Conservation (phyloP, 2,329 filamentous ascomycete species). For the Cladosporium sphaerospermum region DNA sequence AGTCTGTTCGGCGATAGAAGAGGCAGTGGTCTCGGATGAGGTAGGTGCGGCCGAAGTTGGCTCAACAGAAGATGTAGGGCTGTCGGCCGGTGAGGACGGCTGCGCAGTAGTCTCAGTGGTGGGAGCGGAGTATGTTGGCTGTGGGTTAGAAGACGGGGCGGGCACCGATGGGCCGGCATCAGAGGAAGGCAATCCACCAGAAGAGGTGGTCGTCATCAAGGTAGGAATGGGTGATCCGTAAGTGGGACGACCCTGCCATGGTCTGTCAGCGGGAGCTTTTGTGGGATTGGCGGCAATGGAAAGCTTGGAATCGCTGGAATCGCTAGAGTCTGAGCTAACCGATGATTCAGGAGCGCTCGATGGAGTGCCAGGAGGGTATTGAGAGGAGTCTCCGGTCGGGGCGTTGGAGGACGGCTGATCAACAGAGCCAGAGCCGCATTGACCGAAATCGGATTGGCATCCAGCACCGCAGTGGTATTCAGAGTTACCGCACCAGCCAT, state of each 20-base stretch:
- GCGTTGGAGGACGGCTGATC: neutral
- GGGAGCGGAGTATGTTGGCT: neutral
- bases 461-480: slow-evolving; percentile 19
- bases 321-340: neutral
- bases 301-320: slow-evolving; percentile 9
- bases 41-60: neutral
- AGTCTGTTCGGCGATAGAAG: neutral
- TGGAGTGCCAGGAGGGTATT: neutral
- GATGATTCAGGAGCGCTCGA: neutral
- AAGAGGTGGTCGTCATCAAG: neutral
- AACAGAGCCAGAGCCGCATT: slow-evolving; percentile 11
- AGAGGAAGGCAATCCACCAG: neutral
- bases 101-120: neutral
- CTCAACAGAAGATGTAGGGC: neutral
- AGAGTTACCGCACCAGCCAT: slow-evolving; percentile 20
- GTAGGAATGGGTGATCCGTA: neutral
- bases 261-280: neutral
- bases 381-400: neutral
- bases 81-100: slow-evolving; percentile 5
- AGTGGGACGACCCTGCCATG: neutral
- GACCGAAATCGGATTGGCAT: slow-evolving; percentile 23
- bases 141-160: neutral
- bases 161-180: neutral
- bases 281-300: neutral
- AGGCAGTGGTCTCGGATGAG: neutral